These are phyloP conservation scores for Podila minutissima DNA, from an alignment of 192 early-diverging fungal species.

Conservation along the genomic window DNA sequence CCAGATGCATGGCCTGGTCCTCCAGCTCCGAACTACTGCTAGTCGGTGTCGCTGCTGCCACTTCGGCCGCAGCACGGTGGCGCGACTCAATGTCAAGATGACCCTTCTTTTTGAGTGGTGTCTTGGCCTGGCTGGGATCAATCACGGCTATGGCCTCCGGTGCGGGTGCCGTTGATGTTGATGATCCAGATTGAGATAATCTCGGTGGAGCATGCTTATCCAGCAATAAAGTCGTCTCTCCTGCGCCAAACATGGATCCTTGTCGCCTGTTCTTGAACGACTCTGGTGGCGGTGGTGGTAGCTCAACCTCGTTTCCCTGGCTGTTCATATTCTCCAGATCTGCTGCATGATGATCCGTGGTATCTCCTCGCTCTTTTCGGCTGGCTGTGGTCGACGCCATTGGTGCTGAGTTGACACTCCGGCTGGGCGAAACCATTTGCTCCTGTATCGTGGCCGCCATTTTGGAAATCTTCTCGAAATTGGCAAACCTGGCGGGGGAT, in stretches of 20 bases:
- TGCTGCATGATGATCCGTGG: neutral
- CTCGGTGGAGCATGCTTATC: neutral
- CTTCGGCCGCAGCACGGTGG: neutral
- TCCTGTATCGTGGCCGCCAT: slow-evolving; percentile 85
- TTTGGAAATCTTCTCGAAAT: slow-evolving; percentile 79
- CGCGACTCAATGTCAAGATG: slow-evolving; percentile 12
- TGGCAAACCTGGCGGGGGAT: slow-evolving; percentile 64
- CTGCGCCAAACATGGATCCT: neutral
- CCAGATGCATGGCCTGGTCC: slow-evolving; percentile 63
- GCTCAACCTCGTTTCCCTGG: neutral
- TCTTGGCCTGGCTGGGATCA: slow-evolving; percentile 9
- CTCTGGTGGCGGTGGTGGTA: neutral
- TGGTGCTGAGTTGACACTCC: slow-evolving; percentile 14
- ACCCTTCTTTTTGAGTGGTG: slow-evolving; percentile 6
- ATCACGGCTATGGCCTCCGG: slow-evolving; percentile 3
- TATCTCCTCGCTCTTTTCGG: slow-evolving; percentile 3
- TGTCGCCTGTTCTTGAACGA: neutral
- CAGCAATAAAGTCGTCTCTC: neutral
- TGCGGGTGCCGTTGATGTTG: neutral
- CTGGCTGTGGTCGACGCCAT: slow-evolving; percentile 6
- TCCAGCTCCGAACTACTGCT: slow-evolving; percentile 2
- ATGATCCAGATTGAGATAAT: neutral
- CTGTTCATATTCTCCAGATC: neutral
- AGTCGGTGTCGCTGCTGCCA: slow-evolving; percentile 9
- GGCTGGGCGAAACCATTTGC: slow-evolving; percentile 34